Conservation (phyloP, 306 rosid genomes). For the Quercus agrifolia region DNA sequence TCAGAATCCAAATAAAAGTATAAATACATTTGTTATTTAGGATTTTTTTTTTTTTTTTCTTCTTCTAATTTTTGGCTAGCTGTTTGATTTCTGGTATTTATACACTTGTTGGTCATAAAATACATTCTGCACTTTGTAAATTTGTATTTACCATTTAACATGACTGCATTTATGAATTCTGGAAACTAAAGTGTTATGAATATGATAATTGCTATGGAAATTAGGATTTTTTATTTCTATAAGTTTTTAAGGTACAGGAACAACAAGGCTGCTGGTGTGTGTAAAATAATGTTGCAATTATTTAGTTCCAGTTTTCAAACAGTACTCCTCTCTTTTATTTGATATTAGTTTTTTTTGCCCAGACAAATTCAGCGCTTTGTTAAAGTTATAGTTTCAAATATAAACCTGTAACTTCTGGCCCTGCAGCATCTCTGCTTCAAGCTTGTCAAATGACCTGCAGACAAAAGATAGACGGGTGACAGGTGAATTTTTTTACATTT, state of each 20-base stretch:
- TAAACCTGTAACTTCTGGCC: constrained; percentile 94
- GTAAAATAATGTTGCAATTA: neutral
- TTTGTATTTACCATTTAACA: neutral
- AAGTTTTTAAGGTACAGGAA: neutral
- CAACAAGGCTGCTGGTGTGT: neutral
- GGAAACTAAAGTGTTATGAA: too few relatives aligned
- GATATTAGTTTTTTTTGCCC: neutral
- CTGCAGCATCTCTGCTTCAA: constrained; percentile 78
- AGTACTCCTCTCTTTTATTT: neutral
- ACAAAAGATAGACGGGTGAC: constrained; percentile 9
- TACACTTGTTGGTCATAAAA: neutral
- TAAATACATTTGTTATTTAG: neutral
- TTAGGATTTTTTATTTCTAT: neutral
- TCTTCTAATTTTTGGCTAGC: neutral
- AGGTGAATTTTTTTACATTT: neutral
- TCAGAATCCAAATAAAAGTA: constrained; percentile 5
- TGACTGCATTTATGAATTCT: neutral
- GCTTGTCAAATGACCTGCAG: constrained; percentile 77
- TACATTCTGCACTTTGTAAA: neutral
- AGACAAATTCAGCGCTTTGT: neutral
- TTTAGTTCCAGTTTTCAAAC: neutral
- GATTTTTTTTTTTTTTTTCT: neutral
- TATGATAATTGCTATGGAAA: neutral
- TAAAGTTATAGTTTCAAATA: neutral
- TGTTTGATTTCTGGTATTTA: neutral